A percentile compares a stretch with the other conserved stretches of the same genome.
Conservation (phyloP, 163 green algal genomes). For the Volvox carteri region DNA sequence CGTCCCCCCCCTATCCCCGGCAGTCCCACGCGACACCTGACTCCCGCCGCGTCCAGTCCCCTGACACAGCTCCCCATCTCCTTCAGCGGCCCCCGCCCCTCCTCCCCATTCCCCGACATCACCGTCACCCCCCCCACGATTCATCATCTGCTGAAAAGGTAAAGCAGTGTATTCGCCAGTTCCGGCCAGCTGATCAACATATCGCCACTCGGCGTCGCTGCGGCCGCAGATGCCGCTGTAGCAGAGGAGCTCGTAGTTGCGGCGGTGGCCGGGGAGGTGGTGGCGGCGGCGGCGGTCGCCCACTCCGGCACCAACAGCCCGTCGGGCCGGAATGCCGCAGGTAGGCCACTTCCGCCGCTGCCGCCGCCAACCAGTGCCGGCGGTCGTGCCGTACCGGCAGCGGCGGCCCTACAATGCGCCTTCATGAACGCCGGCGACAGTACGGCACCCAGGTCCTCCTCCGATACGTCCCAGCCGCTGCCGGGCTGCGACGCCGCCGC, state of each 20-base stretch:
- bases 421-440: constrained; percentile 15
- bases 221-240: background rate
- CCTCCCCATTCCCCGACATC: background rate
- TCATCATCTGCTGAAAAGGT: constrained; percentile 28
- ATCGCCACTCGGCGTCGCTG: background rate
- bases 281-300: background rate
- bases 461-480: constrained; percentile 53
- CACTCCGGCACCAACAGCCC: constrained; percentile 12
- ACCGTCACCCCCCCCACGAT: background rate
- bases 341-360: background rate
- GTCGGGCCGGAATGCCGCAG: background rate
- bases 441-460: constrained; percentile 37
- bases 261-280: no score
- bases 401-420: background rate
- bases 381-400: background rate
- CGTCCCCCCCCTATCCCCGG: background rate
- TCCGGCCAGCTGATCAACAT: constrained; percentile 53
- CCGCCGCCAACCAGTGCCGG: background rate
- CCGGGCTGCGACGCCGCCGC: constrained; percentile 45
- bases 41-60: no score
- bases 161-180: constrained; percentile 37
- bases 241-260: background rate
- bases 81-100: no score
- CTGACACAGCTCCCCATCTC: no score
- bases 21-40: no score